These are phyloP conservation scores for Penicillium salamii DNA, from an alignment of 495 filamentous ascomycete species.

Conservation along the genomic window DNA sequence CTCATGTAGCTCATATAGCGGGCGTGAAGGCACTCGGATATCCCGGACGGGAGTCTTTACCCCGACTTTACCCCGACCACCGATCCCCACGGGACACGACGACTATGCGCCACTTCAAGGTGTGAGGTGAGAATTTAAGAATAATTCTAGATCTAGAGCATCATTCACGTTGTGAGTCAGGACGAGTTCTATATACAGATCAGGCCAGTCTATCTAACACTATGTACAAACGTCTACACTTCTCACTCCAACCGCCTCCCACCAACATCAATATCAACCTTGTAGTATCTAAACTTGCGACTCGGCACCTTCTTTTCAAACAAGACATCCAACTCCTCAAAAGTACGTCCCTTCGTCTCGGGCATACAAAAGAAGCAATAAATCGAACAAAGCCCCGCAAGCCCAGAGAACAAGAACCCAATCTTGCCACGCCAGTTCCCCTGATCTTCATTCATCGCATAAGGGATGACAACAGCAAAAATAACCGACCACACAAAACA, in stretches of 20 bases:
- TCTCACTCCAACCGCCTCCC: background rate
- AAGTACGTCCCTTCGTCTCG: constrained; percentile 60
- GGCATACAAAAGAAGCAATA: constrained; percentile 57
- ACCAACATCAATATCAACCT: background rate
- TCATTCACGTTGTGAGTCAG: too few species aligned
- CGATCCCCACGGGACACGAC: background rate
- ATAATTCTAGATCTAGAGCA: too few species aligned
- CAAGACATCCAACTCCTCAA: constrained; percentile 54
- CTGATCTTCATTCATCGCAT: constrained; percentile 62
- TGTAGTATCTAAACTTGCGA: constrained; percentile 19
- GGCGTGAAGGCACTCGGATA: constrained; percentile 7
- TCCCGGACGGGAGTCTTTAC: constrained; percentile 7
- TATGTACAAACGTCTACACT: too few species aligned
- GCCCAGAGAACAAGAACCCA: constrained; percentile 64
- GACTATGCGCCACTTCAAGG: too few species aligned
- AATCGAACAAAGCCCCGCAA: constrained; percentile 36
- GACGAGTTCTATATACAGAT: too few species aligned
- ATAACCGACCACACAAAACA: constrained; percentile 56
- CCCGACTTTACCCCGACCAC: background rate
- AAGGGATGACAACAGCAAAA: constrained; percentile 64
- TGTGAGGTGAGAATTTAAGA: too few species aligned
- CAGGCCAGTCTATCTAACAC: too few species aligned
- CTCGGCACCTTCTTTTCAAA: constrained; percentile 49
- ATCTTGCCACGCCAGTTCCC: constrained; percentile 63
- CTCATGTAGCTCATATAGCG: background rate